A percentile compares a stretch with the other conserved stretches of the same genome.
Conservation (phyloP, 2,329 filamentous ascomycete species). For the Cyphellophora attinorum region DNA sequence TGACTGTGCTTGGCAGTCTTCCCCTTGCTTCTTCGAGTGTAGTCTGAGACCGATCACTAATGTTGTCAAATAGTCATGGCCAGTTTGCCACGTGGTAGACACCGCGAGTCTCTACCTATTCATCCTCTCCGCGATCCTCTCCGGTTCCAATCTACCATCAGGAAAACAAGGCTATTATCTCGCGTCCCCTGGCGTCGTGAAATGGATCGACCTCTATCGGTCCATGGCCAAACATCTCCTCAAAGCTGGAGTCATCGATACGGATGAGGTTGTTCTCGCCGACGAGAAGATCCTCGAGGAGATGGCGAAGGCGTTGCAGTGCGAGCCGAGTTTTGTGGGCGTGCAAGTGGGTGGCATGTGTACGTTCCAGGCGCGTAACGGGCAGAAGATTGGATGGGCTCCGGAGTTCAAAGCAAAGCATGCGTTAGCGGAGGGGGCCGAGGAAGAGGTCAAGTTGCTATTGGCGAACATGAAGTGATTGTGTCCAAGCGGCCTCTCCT, state of each 20-base stretch:
- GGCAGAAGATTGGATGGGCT: slow-evolving; percentile 36
- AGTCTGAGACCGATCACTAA: background rate
- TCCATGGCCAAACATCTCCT: slow-evolving; percentile 34
- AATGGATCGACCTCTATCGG: slow-evolving; percentile 42
- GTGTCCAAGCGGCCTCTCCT: too few relatives aligned
- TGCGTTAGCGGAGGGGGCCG: slow-evolving; percentile 36
- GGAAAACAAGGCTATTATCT: slow-evolving; percentile 42
- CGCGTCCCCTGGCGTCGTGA: slow-evolving; percentile 38
- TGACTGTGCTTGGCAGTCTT: background rate
- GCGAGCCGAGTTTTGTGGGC: slow-evolving; percentile 26
- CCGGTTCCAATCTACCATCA: slow-evolving; percentile 25
- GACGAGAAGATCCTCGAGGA: slow-evolving; percentile 26
- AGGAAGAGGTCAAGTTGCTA: slow-evolving; percentile 39
- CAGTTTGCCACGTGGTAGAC: slow-evolving; percentile 43
- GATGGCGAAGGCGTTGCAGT: slow-evolving; percentile 33
- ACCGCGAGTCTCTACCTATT: slow-evolving; percentile 37
- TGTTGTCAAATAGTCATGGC: slow-evolving; percentile 33
- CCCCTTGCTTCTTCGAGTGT: too few relatives aligned
- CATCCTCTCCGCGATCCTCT: slow-evolving; percentile 36
- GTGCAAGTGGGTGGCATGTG: slow-evolving; percentile 37
- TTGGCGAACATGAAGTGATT: slow-evolving; percentile 16
- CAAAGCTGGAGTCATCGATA: slow-evolving; percentile 30
- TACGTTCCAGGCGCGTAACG: slow-evolving; percentile 33
- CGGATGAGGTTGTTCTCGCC: slow-evolving; percentile 26
- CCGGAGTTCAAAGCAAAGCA: slow-evolving; percentile 33